Percentiles rank a stretch among this genome's conserved stretches.
Evolutionary conservation across 306 rosid species (phyloP).

Genomic region (Trifolium pratense): DNA sequence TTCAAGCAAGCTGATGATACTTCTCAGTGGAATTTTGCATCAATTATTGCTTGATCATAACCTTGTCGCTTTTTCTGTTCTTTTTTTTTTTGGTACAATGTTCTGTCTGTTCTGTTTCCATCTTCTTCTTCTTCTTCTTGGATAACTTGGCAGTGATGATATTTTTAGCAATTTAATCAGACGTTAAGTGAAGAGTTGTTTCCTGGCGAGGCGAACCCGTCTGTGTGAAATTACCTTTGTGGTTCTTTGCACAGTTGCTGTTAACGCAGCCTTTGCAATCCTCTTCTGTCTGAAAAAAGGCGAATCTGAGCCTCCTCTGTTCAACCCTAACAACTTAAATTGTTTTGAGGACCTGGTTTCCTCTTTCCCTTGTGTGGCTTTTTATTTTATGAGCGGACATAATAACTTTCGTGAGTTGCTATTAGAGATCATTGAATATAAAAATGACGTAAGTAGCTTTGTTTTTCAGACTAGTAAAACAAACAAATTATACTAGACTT

Average conservation of each 20-base stretch:
- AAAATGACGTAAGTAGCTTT: not conserved
- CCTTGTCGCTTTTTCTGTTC: no score
- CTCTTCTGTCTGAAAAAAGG: conserved; percentile 18
- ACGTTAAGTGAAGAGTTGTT: conserved; percentile 33
- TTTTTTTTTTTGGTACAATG: no score
- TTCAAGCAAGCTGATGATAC: not conserved
- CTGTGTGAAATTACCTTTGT: conserved; percentile 21
- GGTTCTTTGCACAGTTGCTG: conserved; percentile 24
- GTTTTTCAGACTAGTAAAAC: not conserved
- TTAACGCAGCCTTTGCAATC: conserved; percentile 15
- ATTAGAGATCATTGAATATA: not conserved
- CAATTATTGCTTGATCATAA: not conserved
- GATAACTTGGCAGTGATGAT: conserved; percentile 42
- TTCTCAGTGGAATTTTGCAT: not conserved
- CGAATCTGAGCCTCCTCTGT: conserved; percentile 13
- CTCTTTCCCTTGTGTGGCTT: not conserved
- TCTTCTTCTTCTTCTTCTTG: not conserved
- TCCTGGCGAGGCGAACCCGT: conserved; percentile 30
- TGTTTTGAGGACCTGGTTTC: not conserved
- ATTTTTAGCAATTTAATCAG: conserved; percentile 19
- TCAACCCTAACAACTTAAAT: not conserved
- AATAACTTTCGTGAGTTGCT: not conserved
- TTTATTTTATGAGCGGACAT: not conserved
- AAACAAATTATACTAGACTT: not conserved
- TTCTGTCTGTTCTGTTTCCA: not conserved